These are phyloP conservation scores for Alopecurus myosuroides DNA, from an alignment of 176 grass and related monocot genomes.

Conservation along the genomic window DNA sequence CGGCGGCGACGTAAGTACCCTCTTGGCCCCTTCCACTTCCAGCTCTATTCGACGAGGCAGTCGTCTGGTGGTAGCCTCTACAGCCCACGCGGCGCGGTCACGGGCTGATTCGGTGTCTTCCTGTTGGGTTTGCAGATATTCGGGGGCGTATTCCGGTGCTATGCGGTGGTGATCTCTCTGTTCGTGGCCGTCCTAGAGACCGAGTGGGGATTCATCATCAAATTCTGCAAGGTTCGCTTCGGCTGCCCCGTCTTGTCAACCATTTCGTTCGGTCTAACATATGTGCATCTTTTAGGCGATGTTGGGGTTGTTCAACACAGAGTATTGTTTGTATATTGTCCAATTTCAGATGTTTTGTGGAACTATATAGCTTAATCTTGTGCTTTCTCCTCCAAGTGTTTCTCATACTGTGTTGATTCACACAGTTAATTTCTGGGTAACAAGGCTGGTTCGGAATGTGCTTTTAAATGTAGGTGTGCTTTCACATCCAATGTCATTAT, in stretches of 20 bases:
- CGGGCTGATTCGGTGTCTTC: background rate
- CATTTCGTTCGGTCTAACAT: background rate
- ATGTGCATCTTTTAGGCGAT: background rate
- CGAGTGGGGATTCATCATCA: conserved; percentile 74
- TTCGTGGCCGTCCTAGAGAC: conserved; percentile 79
- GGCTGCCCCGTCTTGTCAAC: background rate
- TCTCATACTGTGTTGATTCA: background rate
- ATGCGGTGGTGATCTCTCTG: conserved; percentile 69
- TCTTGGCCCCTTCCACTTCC: background rate
- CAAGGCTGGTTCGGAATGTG: background rate
- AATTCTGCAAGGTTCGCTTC: conserved; percentile 43
- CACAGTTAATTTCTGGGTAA: background rate
- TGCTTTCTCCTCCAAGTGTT: background rate
- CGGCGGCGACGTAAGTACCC: conserved; percentile 36
- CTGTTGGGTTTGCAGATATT: conserved; percentile 48
- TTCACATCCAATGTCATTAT: background rate
- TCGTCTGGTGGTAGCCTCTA: too few relatives aligned
- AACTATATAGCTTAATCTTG: background rate
- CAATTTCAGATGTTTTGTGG: background rate
- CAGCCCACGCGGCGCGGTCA: background rate
- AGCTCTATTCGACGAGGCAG: background rate
- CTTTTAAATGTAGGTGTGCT: background rate
- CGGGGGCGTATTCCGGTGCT: conserved; percentile 86
- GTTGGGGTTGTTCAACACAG: background rate
- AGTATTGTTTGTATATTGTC: background rate